Base-by-base conservation (phyloP, 2,329 filamentous ascomycete species). In the Calonectria pteridis region DNA sequence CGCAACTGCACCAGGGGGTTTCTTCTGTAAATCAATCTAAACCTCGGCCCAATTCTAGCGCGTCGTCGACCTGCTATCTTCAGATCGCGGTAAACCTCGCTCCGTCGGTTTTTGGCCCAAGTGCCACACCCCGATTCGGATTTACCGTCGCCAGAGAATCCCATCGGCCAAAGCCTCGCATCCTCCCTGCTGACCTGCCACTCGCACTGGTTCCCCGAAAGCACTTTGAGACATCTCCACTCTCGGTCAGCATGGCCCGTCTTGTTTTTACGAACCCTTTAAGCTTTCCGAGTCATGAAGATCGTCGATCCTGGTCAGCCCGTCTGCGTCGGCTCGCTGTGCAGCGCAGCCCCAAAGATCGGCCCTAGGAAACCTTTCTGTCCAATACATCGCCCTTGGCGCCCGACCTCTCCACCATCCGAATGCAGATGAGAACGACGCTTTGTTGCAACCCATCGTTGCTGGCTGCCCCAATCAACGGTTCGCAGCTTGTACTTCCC, bases 381-480 rank as follows among this genome's bases (percentile, higher is more conserved):
- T 64, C 37, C 29, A 65, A 55, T 55, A 18, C 29, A 55, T 55
- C 51, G 20, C 51, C 31, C 62, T 71, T 43, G 35, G 62, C 46
- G 28, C 53, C 31, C 20, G 51, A 16, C 7, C 51, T 55, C 51
- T 55, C 51, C 51, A 33, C 51, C n/a, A 55, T 18, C 28, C 28
- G 28, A 18, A 55, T 55, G 18, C 28, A 55, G 31, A 55, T 31
- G 28, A 18, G 29, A 33, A 55, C n/a, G 35, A 29, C 26, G 14
- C 49, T 55, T 14, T 43, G 33, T 4, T 35, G 51, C 46, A 40
- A 20, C 64, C 49, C 29, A 13, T 50, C 31, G 13, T 16, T 10
- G 23, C 31, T 43, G 33, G 49, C 64, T 40, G 29, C 50, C 49
- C 72, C 74, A 74, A 75, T 74, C 66, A 74, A 35, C n/a, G 49